Evolutionary conservation across 2,329 filamentous ascomycete genomes (phyloP), one percentile per base, ranked within the genome.

Genomic region (Daldinia sp.): DNA sequence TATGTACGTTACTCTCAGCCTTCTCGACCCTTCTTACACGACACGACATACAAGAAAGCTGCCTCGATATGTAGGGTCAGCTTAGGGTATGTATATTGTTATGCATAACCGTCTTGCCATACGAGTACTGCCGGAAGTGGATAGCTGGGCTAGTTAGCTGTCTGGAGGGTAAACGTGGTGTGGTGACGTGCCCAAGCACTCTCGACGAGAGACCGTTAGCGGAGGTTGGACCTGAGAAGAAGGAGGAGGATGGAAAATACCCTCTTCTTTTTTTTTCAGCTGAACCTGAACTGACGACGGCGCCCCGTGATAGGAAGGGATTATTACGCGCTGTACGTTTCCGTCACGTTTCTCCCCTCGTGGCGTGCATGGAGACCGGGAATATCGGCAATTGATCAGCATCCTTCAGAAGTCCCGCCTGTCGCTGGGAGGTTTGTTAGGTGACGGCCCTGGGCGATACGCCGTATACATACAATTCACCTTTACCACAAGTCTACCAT

Each of bases 291-390:
- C 17, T 34, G 35, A 27, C 50, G 32, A 60, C 32, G 15, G 23
- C 15, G 48, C 34, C 43, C 43, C 43, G 43, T 39, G 49, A 41
- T 45, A 25, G 52, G 39, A 41, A 58, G 57, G 53, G 59, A 58
- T 61, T 35, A 54, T 51, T 59, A 56, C 61, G 41, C 54, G 39
- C 52, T 55, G 55, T 63, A 43, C 35, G 34, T 43, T 59, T 45
- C 63, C 59, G 55, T 60, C 63, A 43, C 59, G 55, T 51, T 59
- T 29, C 51, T 49, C 51, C 51, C 64, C 64, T 67, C 64, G 64
- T 67, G 64, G 61, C 64, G 61, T 57, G 60, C 64, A 62, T 64
- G 64, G 61, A 47, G 61, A 30, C 60, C 63, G 59, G 64, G 41
- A 56, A 61, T 48, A 58, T 58, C 61, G 57, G 60, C 53, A 61